A percentile compares a stretch with the other conserved stretches of the same genome.
These are phyloP conservation scores for Aspergillus saccharolyticus DNA, from an alignment of 495 filamentous ascomycete genomes.

Conservation along the genomic window DNA sequence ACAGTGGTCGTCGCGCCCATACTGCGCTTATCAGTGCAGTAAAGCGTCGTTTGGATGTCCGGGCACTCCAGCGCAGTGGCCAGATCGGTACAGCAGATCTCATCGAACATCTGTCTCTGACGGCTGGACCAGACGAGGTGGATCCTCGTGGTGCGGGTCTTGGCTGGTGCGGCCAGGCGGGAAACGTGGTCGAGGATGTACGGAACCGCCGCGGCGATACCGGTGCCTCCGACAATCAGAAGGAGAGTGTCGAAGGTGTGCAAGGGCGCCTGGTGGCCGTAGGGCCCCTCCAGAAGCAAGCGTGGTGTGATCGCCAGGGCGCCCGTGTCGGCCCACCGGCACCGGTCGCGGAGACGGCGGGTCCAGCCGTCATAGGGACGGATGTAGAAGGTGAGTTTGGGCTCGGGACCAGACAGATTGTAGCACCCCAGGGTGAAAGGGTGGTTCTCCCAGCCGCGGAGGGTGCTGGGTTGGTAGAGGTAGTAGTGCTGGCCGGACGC, in stretches of 20 bases:
- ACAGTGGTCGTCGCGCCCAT: not conserved
- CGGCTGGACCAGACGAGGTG: slow-evolving; percentile 26
- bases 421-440: slow-evolving; percentile 44
- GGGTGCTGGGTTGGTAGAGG: slow-evolving; percentile 34
- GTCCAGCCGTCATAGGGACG: slow-evolving; percentile 36
- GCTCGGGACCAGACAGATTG: not conserved
- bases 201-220: slow-evolving; percentile 42
- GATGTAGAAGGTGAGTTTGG: slow-evolving; percentile 23
- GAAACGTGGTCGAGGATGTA: slow-evolving; percentile 29
- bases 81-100: slow-evolving; percentile 15
- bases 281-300: slow-evolving; percentile 49
- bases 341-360: slow-evolving; percentile 22
- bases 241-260: slow-evolving; percentile 37
- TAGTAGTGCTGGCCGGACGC: slow-evolving; percentile 41
- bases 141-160: slow-evolving; percentile 15
- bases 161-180: slow-evolving; percentile 3
- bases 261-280: slow-evolving; percentile 38
- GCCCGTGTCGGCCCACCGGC: slow-evolving; percentile 2
- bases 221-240: slow-evolving; percentile 48
- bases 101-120: slow-evolving; percentile 15
- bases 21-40: slow-evolving; percentile 7
- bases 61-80: slow-evolving; percentile 4
- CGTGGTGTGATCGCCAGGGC: slow-evolving; percentile 3
- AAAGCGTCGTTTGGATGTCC: slow-evolving; percentile 13
- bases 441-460: slow-evolving; percentile 44